Evolutionary conservation across 768 basidiomycete genomes (phyloP), one percentile per base, ranked within the genome.

Genomic region (Austroboletus eburneus): DNA sequence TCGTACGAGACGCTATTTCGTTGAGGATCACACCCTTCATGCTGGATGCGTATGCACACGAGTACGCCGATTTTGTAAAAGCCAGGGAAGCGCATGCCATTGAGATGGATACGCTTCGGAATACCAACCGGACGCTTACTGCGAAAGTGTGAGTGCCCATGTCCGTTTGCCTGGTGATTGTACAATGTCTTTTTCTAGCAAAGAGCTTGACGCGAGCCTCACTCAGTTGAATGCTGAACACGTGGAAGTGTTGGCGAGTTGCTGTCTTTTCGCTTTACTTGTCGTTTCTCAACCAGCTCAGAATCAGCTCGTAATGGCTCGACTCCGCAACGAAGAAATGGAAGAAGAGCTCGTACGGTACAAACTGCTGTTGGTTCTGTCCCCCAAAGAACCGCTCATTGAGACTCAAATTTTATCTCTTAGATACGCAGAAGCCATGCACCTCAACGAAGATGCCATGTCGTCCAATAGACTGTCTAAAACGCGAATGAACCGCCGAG

Each of bases 261-360:
- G 18, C 27, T 27, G 13, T 4, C 30, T 2, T 27, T 5, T 40
- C 23, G 27, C 8, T 21, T 39, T 9, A 29, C 45, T n/a, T 36
- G 39, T 39, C n/a, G 43, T 62, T 68, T 44, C 43, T 45, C 21
- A n/a, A 62, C 18, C 18, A 30, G n/a, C 35, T 52, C 30, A 91
- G 89, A 91, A 94, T 56, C 86, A 95, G 62, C 78, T 98, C 4
- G 96, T 98, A 4, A 90, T 84, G 72, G 77, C 85, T 47, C 81
- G 93, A 42, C 69, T 98, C 33, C 82, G 85, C 49, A 89, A 90
- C 55, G 95, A 99, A 63, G 93, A 97, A 63, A 75, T 95, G 49
- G 96, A 98, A 65, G 78, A 83, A 47, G 91, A 98, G 64, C 79
- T 99, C 16, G 94, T 99, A 32, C 82, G 87, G 34, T 97, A 96